Percentiles rank a stretch among this genome's conserved stretches.
These are phyloP conservation scores for Funneliformis geosporum DNA, from an alignment of 192 early-diverging fungal species.

Conservation along the genomic window DNA sequence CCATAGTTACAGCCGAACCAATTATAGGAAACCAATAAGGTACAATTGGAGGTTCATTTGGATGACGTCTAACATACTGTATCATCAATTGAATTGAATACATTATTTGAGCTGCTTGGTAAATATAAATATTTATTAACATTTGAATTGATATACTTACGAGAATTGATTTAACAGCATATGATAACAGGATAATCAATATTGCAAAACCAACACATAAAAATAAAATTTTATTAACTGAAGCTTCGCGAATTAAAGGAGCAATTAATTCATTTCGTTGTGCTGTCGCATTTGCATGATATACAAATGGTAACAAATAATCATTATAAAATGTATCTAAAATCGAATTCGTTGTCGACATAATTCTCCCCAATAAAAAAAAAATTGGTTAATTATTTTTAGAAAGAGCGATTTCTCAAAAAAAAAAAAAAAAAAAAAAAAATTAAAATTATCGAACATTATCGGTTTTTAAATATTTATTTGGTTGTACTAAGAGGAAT, in stretches of 20 bases:
- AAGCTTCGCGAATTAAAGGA: not conserved
- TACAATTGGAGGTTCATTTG: conserved; percentile 69
- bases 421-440: too few species aligned
- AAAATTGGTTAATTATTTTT: too few species aligned
- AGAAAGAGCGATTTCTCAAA: too few species aligned
- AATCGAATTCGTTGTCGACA: not conserved
- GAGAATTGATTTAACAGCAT: not conserved
- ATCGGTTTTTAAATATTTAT: too few species aligned
- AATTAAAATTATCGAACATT: too few species aligned
- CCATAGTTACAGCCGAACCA: conserved; percentile 84
- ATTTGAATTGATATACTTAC: not conserved
- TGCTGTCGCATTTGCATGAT: not conserved
- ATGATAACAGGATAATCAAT: not conserved
- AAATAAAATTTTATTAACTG: conserved; percentile 7
- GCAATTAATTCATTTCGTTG: not conserved
- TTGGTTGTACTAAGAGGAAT: too few species aligned
- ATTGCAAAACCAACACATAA: too few species aligned
- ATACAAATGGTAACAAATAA: conserved; percentile 9
- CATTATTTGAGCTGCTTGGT: not conserved
- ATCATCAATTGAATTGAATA: not conserved
- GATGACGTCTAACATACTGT: conserved; percentile 26
- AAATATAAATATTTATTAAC: not conserved
- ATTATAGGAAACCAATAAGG: conserved; percentile 84
- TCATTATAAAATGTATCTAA: not conserved
- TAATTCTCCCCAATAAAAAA: not conserved